Percentiles rank a stretch among this genome's conserved stretches.
Evolutionary conservation across 2,329 filamentous ascomycete genomes (phyloP).

Genomic region (Penicillium sp.): DNA sequence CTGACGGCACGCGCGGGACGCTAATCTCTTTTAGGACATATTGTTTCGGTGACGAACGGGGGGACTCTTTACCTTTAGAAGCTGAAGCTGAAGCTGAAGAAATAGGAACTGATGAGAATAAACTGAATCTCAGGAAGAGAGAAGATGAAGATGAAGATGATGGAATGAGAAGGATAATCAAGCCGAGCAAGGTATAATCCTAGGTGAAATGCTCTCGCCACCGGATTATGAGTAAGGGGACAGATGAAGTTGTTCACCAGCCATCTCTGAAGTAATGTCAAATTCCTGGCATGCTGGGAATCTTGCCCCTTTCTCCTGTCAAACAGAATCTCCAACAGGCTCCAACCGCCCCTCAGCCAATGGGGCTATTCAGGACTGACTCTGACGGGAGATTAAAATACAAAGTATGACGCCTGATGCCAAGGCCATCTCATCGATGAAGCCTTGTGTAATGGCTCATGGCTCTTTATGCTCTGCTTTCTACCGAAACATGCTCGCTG

Average conservation of each 20-base stretch:
- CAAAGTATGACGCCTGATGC: neutral
- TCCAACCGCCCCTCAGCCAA: neutral
- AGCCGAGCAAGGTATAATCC: neutral
- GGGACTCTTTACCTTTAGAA: slow-evolving; percentile 3
- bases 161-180: neutral
- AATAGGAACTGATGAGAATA: neutral
- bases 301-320: neutral
- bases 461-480: too few relatives aligned
- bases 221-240: neutral
- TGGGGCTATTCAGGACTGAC: neutral
- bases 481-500: too few relatives aligned
- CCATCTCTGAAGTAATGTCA: neutral
- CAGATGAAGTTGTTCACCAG: neutral
- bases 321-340: neutral
- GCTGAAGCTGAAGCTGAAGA: neutral
- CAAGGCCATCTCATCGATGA: neutral
- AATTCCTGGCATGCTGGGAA: slow-evolving; percentile 8
- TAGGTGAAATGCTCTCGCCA: slow-evolving; percentile 6
- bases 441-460: too few relatives aligned
- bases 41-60: slow-evolving; percentile 18
- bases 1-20: slow-evolving; percentile 27
- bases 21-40: slow-evolving; percentile 32
- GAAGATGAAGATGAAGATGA: too few relatives aligned
- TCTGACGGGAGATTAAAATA: neutral
- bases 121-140: neutral